Evolutionary conservation across 176 grass and related monocot species (phyloP).

Genomic region (Paspalum vaginatum): DNA sequence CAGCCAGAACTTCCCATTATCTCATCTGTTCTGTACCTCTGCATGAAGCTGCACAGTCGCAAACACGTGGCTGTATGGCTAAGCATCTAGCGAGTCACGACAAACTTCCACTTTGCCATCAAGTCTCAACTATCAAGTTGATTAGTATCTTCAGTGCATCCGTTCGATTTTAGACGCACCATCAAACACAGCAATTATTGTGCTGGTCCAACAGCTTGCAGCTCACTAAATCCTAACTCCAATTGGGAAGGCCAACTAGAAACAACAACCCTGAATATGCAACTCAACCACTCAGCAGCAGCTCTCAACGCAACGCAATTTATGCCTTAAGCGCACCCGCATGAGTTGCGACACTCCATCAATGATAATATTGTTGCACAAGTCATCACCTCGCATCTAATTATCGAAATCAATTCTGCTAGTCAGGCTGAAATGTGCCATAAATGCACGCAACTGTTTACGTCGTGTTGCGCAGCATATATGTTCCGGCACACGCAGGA

Average conservation of each 20-base stretch:
- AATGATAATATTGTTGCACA: slow-evolving; percentile 23
- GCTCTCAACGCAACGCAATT: background rate
- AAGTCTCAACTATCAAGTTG: background rate
- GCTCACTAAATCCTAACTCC: background rate
- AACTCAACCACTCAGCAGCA: slow-evolving; percentile 4
- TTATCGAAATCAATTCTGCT: slow-evolving; percentile 5
- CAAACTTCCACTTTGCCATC: background rate
- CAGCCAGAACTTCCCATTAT: background rate
- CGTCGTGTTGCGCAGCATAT: background rate
- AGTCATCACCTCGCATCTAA: background rate
- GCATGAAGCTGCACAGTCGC: background rate
- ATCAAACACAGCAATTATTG: slow-evolving; percentile 22
- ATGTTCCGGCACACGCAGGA: background rate
- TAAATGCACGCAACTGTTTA: background rate
- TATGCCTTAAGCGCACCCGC: background rate
- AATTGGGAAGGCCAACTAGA: slow-evolving; percentile 1
- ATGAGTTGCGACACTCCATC: background rate
- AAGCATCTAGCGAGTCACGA: background rate
- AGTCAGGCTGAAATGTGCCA: background rate
- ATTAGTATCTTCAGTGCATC: background rate
- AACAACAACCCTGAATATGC: background rate
- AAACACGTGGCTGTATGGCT: slow-evolving; percentile 4
- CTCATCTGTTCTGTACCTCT: background rate
- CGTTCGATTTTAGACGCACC: background rate
- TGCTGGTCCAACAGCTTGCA: background rate